Base-by-base conservation (phyloP, 2,329 filamentous ascomycete genomes). In the Fusarium acutatum region DNA sequence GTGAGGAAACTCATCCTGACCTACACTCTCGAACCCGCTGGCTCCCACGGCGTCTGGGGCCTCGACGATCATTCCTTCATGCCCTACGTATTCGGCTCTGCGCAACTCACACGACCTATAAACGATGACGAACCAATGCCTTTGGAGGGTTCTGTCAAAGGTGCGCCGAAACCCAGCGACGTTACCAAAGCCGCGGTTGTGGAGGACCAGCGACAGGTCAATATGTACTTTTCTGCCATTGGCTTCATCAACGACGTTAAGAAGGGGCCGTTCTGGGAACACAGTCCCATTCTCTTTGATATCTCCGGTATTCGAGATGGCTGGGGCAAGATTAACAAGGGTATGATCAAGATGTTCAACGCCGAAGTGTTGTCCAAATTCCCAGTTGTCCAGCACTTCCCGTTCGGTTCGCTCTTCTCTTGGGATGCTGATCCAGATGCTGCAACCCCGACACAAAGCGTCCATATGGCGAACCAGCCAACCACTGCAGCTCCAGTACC, bases 281-380 rank as follows among this genome's bases (percentile, higher is more conserved):
- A 99, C 81, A 97, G 94, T 74, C 96, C 96, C 1, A 96, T 97
- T 74, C 85, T 99, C 18, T 99, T 93, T 80, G 95, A 99, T 81
- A 94, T 99, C 46, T 97, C 94, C 1, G 96, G 96, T 17, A 93
- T 99, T 72, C 91, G 90, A 75, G 92, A 92, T 64, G 94, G 96
- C n/a, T 99, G 96, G 96, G 96, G 93, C 40, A 99, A 99, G 86
- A 97, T 99, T 79, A 98, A 99, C 83, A 95, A 95, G 91, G 96
- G 96, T 58, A 98, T 99, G 96, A 90, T 99, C 78, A 99, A 98
- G 83, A 99, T 99, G 96, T 99, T 96, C 84, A 95, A 97, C 75
- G 96, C 94, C 24, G 96, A 99, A 84, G 96, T 99, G 7, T 86
- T 99, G 20, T 94, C 93, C 43, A 99, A 99, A 82, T 98, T 98